phyloP scores from a whole-genome alignment of 352 stramenopile genomes.

The Globisporangium nagaii region DNA sequence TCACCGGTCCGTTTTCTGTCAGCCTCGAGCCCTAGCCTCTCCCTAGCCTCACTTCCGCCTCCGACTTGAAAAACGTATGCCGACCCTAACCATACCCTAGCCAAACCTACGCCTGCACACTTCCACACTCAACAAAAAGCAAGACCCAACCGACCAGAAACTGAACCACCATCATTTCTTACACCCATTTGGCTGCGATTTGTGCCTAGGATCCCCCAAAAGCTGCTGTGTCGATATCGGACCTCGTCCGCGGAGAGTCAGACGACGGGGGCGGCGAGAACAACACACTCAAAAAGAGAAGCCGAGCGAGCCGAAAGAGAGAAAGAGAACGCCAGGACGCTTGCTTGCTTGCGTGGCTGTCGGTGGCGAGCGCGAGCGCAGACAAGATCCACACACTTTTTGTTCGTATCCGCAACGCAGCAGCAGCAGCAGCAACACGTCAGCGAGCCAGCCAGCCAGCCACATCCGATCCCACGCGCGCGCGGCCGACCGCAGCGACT shows the following conservation, averaged over 20 bases:
- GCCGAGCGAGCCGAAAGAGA: slow-evolving; percentile 1
- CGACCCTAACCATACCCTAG: too few relatives aligned
- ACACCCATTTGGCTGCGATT: slow-evolving; percentile 5
- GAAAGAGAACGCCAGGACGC: neutral
- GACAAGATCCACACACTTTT: slow-evolving; percentile 19
- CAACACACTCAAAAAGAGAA: slow-evolving; percentile 8
- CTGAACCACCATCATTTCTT: slow-evolving; percentile 16
- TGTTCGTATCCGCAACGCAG: slow-evolving; percentile 11
- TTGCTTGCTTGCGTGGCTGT: too few relatives aligned
- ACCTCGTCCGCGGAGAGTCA: too few relatives aligned
- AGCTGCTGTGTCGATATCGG: too few relatives aligned
- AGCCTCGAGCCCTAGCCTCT: too few relatives aligned
- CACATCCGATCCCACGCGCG: neutral
- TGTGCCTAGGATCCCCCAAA: too few relatives aligned
- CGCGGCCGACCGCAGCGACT: neutral
- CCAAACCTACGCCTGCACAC: neutral
- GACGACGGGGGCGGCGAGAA: slow-evolving; percentile 3
- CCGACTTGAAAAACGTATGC: too few relatives aligned
- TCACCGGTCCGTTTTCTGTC: too few relatives aligned
- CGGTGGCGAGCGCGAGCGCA: slow-evolving; percentile 1
- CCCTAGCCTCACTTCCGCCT: too few relatives aligned
- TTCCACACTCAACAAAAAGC: neutral
- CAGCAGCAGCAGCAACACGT: neutral
- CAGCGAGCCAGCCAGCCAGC: neutral
- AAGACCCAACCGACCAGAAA: slow-evolving; percentile 13